Base-by-base conservation (phyloP, 768 basidiomycete species). In the Rossbeevera mucosa region DNA sequence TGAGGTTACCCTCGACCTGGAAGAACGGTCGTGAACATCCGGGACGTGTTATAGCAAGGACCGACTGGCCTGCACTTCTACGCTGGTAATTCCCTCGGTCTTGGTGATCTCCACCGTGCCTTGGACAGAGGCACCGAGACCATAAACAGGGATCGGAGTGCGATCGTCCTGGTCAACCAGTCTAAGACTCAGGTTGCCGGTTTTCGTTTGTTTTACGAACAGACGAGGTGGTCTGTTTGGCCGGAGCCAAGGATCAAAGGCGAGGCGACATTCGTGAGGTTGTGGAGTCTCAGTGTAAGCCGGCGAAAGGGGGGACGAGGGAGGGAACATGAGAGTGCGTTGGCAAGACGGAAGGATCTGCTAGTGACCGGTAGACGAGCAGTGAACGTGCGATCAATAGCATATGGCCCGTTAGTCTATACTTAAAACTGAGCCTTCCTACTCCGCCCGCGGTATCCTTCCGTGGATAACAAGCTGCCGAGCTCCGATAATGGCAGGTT, bases 1-100 rank as follows among this genome's bases (percentile, higher is more conserved):
- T 65, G 44, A 88, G 70, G 33, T 68, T 74, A 12, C 85, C 86
- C 62, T 86, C 82, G 22, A 86, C 72, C 86, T 87, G 57, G 24
- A 20, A 2, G 31, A 4, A 2, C 13, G 18, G 14, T 47, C 29
- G 48, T 56, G 24, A 54, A 43, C 7, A 25, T 18, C 33, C 20
- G 7, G 3, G 42, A 47, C 45, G 42, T 46, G 21, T 46, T 29
- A 26, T 28, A 41, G 20, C 25, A 41, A 45, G 20, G 7, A 54
- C 11, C 42, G 28, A 42, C 52, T 71, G 51, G 79, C 86, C 75
- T 85, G 81, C 38, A 83, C 77, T 64, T 88, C 85, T 30, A 88
- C 81, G 16, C 76, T 77, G 2, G 75, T 75, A 21, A 88, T 68
- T 24, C 75, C 75, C 12, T 83, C 82, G 1, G 73, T 68, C 67